phyloP scores from a whole-genome alignment of 371 early-diverging fungal species.

The Edhazardia aedis region DNA sequence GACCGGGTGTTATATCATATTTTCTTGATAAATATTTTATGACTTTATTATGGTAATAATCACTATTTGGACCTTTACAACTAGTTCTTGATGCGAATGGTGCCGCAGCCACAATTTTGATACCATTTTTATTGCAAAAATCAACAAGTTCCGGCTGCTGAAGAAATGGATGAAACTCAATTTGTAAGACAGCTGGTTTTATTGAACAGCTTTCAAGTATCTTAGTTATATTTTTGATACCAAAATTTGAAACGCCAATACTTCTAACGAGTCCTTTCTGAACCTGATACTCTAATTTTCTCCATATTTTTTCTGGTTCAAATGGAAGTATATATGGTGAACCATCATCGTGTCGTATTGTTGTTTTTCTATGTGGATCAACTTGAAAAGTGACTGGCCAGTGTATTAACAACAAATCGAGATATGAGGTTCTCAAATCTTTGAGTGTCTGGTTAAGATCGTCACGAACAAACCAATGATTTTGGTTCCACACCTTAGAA shows the following conservation, averaged over 20 bases:
- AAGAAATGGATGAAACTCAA: conserved; percentile 51
- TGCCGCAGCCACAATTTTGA: conserved; percentile 33
- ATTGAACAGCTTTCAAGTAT: conserved; percentile 49
- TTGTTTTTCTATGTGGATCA: conserved; percentile 47
- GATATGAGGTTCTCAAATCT: conserved; percentile 51
- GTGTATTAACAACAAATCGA: conserved; percentile 61
- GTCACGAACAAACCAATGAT: conserved; percentile 20
- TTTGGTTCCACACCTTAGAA: conserved; percentile 39
- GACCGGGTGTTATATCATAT: conserved; percentile 21
- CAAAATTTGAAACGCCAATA: conserved; percentile 56
- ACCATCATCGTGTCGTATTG: conserved; percentile 20
- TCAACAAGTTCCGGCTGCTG: conserved; percentile 35
- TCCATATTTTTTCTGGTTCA: conserved; percentile 37
- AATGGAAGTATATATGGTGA: not conserved
- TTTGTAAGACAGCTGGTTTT: conserved; percentile 54
- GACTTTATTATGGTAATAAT: conserved; percentile 15
- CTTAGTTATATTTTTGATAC: conserved; percentile 49
- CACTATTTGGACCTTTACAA: not conserved
- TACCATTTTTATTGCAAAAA: conserved; percentile 31
- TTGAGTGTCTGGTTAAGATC: conserved; percentile 41
- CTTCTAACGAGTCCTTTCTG: conserved; percentile 49
- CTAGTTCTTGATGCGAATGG: conserved; percentile 21
- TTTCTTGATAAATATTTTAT: conserved; percentile 10
- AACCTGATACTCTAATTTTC: conserved; percentile 41
- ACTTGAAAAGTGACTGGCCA: conserved; percentile 47